Evolutionary conservation across 1,139 yeast species (phyloP).

Genomic region (Wickerhamiella infanticola): DNA sequence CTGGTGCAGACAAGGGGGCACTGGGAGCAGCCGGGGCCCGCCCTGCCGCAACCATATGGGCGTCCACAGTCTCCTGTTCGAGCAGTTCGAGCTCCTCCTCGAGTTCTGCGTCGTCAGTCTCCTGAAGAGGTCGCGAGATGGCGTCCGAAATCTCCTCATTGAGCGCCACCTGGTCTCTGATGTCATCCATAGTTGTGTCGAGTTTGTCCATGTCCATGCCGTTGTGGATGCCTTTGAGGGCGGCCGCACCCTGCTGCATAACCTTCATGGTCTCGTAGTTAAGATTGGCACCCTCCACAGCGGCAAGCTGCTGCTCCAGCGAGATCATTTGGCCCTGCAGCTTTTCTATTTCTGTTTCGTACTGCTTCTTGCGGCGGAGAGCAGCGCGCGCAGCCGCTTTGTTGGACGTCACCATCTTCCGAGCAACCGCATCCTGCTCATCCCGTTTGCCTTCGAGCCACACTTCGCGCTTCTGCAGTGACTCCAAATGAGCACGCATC

Average conservation of each 20-base stretch:
- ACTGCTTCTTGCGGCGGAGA: conserved; percentile 71
- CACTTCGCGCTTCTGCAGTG: conserved; percentile 68
- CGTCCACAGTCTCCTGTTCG: conserved; percentile 65
- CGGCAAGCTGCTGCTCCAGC: conserved; percentile 71
- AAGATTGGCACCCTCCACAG: conserved; percentile 89
- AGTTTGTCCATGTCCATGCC: conserved; percentile 93
- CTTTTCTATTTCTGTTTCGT: conserved; percentile 61
- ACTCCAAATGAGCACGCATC: conserved; percentile 76
- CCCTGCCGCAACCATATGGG: conserved; percentile 37
- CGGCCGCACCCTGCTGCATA: conserved; percentile 94
- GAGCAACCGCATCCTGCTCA: conserved; percentile 70
- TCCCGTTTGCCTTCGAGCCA: conserved; percentile 72
- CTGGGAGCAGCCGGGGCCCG: conserved; percentile 26
- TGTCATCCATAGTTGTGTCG: conserved; percentile 97
- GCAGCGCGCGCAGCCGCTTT: conserved; percentile 78
- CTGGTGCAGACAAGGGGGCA: conserved; percentile 25
- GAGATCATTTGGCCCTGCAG: conserved; percentile 82
- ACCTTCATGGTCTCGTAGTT: conserved; percentile 97
- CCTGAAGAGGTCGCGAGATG: conserved; percentile 76
- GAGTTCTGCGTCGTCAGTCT: conserved; percentile 65
- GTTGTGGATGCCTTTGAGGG: conserved; percentile 92
- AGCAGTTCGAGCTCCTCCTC: conserved; percentile 86
- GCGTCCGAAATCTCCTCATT: conserved; percentile 95
- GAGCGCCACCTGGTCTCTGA: conserved; percentile 88
- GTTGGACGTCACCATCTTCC: conserved; percentile 51